phyloP scores from a whole-genome alignment of 345 rosid genomes.

The Euphorbia pulcherrima region DNA sequence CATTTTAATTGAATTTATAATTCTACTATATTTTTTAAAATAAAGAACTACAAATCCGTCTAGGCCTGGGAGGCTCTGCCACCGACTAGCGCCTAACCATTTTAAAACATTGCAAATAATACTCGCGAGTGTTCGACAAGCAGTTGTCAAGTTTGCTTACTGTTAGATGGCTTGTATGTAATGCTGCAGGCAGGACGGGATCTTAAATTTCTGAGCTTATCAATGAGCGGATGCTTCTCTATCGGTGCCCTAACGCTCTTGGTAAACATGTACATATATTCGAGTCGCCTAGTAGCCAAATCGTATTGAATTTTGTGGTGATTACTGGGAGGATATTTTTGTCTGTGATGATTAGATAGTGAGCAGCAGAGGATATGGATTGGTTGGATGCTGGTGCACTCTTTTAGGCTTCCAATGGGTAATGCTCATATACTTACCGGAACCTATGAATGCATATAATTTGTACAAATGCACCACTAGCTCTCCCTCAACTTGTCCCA shows the following conservation, averaged over 20 bases:
- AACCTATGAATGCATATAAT: no score
- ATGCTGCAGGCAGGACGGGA: conserved; percentile 72
- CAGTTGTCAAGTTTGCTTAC: not conserved
- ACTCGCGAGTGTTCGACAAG: no score
- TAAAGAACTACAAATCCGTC: no score
- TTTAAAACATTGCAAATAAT: no score
- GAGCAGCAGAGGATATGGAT: conserved; percentile 55
- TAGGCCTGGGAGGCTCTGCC: no score
- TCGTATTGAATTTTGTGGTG: not conserved
- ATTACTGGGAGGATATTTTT: conserved; percentile 2
- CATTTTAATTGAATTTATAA: no score
- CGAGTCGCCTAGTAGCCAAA: not conserved
- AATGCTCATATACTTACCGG: no score
- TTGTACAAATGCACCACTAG: no score
- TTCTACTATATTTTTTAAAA: no score
- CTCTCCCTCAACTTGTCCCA: no score
- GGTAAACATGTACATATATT: conserved; percentile 42
- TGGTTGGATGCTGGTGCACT: conserved; percentile 65
- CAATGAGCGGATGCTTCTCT: conserved; percentile 64
- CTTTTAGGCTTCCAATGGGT: conserved; percentile 81
- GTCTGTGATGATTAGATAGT: conserved; percentile 36
- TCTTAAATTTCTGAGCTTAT: conserved; percentile 62
- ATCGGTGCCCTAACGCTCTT: conserved; percentile 46
- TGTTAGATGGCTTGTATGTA: no score
- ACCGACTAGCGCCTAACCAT: no score